A percentile compares a stretch with the other conserved stretches of the same genome.
Conservation (phyloP, 768 basidiomycete genomes). For the Suillus discolor region DNA sequence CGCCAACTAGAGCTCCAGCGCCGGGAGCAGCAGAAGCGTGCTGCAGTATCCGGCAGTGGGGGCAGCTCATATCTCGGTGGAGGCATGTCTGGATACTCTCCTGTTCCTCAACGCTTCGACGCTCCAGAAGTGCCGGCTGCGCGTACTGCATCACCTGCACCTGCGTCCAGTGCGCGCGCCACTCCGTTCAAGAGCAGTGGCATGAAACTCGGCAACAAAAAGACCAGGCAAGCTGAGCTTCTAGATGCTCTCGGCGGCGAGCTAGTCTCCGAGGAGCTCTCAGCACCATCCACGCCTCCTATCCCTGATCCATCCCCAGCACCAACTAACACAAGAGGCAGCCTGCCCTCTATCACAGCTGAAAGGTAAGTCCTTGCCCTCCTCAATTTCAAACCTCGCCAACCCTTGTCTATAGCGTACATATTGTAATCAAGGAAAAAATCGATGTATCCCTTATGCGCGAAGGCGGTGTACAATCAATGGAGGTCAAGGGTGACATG, state of each 20-base stretch:
- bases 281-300: conserved; percentile 52
- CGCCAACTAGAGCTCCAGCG: conserved; percentile 99
- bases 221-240: conserved; percentile 85
- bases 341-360: conserved; percentile 71
- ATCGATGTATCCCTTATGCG: conserved; percentile 80
- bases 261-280: conserved; percentile 53
- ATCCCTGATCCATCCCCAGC: conserved; percentile 45
- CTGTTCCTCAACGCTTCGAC: conserved; percentile 71
- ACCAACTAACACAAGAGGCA: conserved; percentile 57
- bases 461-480: conserved; percentile 87
- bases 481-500: conserved; percentile 95
- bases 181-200: conserved; percentile 93
- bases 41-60: conserved; percentile 50
- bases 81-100: conserved; percentile 67
- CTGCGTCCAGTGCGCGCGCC: conserved; percentile 52
- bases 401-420: conserved; percentile 56
- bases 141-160: conserved; percentile 44
- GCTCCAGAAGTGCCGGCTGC: conserved; percentile 53
- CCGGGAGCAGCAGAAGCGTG: conserved; percentile 86
- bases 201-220: conserved; percentile 96
- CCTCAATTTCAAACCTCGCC: not conserved
- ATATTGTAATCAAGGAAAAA: conserved; percentile 83
- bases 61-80: conserved; percentile 66
- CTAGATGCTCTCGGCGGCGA: conserved; percentile 87
- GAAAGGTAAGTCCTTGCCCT: conserved; percentile 57